Evolutionary conservation across 2,329 filamentous ascomycete genomes (phyloP).

Genomic region (Mycosphaerelloides madeirae): DNA sequence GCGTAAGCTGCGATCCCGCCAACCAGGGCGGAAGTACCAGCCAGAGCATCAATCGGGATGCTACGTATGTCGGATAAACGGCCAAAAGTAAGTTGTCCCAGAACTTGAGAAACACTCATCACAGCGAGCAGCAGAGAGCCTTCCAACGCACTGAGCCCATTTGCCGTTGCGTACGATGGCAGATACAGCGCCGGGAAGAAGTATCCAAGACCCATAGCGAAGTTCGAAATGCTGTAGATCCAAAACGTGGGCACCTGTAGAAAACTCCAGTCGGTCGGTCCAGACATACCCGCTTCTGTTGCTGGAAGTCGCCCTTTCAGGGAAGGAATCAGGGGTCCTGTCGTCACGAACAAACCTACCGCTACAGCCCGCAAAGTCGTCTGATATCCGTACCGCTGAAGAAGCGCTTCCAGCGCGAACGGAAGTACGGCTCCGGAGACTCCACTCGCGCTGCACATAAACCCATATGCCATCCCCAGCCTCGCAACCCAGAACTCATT

Average conservation of each 20-base stretch:
- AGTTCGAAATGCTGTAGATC: slow-evolving; percentile 31
- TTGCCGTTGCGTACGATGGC: slow-evolving; percentile 31
- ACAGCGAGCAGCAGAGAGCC: slow-evolving; percentile 34
- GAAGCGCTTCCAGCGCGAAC: slow-evolving; percentile 15
- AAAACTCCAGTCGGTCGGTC: slow-evolving; percentile 31
- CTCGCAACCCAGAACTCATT: slow-evolving; percentile 28
- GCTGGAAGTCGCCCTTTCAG: slow-evolving; percentile 33
- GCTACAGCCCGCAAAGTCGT: slow-evolving; percentile 24
- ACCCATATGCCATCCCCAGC: slow-evolving; percentile 26
- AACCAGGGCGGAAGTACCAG: slow-evolving; percentile 38
- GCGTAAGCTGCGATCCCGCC: slow-evolving; percentile 42
- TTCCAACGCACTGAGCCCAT: slow-evolving; percentile 24
- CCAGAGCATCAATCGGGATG: slow-evolving; percentile 20
- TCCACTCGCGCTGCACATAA: slow-evolving; percentile 23
- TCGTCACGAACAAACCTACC: slow-evolving; percentile 24
- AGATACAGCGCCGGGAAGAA: slow-evolving; percentile 39
- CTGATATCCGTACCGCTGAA: slow-evolving; percentile 23
- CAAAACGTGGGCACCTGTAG: slow-evolving; percentile 12
- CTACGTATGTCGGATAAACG: slow-evolving; percentile 36
- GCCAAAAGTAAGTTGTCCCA: slow-evolving; percentile 36
- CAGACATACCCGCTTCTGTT: slow-evolving; percentile 11
- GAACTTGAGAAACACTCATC: slow-evolving; percentile 34
- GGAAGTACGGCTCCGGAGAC: slow-evolving; percentile 25
- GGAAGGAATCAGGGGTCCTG: slow-evolving; percentile 31
- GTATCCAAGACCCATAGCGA: slow-evolving; percentile 37